Base-by-base conservation (phyloP, 2,329 filamentous ascomycete species). In the Coccinonectria pachysandricola region DNA sequence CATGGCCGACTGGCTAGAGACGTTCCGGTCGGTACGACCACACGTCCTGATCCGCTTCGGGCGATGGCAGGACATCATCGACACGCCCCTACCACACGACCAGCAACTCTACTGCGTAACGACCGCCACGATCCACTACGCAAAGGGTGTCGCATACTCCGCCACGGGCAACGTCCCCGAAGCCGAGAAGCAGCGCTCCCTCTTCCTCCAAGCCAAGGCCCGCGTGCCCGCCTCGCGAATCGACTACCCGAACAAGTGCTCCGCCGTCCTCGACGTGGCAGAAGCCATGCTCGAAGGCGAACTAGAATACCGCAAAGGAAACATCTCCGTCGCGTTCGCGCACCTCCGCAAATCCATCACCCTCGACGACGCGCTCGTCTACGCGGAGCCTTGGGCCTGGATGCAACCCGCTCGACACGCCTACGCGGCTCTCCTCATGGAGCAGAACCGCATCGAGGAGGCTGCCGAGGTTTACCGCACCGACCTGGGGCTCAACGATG, bases 1-100 rank as follows among this genome's bases (percentile, higher is more conserved):
- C 0, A 83, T 85, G 78, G 76, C 78, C 1, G 78, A 85, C 48
- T 84, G 75, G 71, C 53, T 83, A 2, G 80, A 85, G 49, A 67
- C 67, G 3, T 82, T 81, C 37, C 48, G 77, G 5, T 64, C 68
- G 3, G 71, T 81, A 42, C 64, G 70, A 3, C 57, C 77, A 6
- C 80, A 86, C 46, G 73, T 75, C 1, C 56, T 82, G 7, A 63
- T 86, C 19, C 71, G 80, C 0, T 86, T 86, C 37, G 80, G 80
- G 0, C 58, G 57, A 13, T 85, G 80, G 80, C 43, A 72, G 2
- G 74, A 82, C 1, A 62, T 85, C 17, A 50, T 78, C 11, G 52
- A 56, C 2, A 50, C 79, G 1, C 30, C 53, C 0, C 34, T 80
- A 2, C 79, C 78, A 0, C 23, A 43, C 0, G 75, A 85, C 32